phyloP scores from a whole-genome alignment of 805 yeast species.

The Cyberlindnera meyerae region DNA sequence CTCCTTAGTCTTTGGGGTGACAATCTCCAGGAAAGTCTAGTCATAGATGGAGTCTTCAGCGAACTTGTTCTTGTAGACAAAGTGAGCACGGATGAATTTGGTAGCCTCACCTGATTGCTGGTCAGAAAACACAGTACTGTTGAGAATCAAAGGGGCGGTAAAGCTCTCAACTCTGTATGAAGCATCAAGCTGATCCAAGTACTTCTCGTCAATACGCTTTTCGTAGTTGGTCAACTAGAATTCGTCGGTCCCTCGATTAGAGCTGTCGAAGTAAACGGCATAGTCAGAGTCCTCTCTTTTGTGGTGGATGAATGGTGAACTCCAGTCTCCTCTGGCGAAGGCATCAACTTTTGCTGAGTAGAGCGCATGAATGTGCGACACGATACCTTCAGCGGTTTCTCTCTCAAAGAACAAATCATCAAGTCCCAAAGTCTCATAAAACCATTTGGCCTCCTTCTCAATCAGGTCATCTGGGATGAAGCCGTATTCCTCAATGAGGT shows the following conservation, averaged over 20 bases:
- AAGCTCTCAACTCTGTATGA: conserved; percentile 76
- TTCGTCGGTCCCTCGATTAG: conserved; percentile 43
- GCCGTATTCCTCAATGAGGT: conserved; percentile 73
- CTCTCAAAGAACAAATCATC: conserved; percentile 90
- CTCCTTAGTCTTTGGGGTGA: conserved; percentile 72
- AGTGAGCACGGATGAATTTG: conserved; percentile 64
- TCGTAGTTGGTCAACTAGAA: conserved; percentile 52
- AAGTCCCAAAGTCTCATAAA: conserved; percentile 80
- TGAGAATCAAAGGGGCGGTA: conserved; percentile 52
- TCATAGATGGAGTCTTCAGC: conserved; percentile 60
- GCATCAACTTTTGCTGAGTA: conserved; percentile 94
- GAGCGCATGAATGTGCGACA: conserved; percentile 78
- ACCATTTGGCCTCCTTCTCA: conserved; percentile 85
- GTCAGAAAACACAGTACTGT: conserved; percentile 28
- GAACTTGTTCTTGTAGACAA: conserved; percentile 74
- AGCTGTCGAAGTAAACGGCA: conserved; percentile 86
- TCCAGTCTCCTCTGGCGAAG: conserved; percentile 54
- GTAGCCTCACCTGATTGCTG: conserved; percentile 22
- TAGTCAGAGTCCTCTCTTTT: conserved; percentile 77
- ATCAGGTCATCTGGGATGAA: conserved; percentile 85
- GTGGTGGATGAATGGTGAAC: conserved; percentile 64
- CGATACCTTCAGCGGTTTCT: conserved; percentile 76
- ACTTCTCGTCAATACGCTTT: conserved; percentile 73
- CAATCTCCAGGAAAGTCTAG: conserved; percentile 67
- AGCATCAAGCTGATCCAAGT: conserved; percentile 51